These are phyloP conservation scores for Allium cepa DNA, from an alignment of 106 monocot species.

Conservation along the genomic window DNA sequence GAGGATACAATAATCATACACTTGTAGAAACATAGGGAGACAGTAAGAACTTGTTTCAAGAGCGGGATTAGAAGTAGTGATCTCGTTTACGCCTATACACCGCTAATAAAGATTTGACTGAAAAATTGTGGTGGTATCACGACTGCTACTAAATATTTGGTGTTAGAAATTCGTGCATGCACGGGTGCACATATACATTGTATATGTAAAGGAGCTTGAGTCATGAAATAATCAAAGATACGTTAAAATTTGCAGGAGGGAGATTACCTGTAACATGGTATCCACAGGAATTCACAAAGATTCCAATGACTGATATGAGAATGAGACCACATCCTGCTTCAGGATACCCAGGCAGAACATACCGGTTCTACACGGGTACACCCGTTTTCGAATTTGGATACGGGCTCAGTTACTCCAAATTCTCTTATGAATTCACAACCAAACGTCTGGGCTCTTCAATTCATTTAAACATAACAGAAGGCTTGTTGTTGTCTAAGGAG, in stretches of 20 bases:
- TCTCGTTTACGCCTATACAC: no score
- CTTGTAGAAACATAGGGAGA: no score
- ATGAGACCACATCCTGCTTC: slow-evolving; percentile 8
- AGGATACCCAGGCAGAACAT: slow-evolving; percentile 16
- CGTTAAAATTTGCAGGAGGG: slow-evolving; percentile 9
- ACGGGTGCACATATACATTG: neutral
- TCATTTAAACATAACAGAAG: neutral
- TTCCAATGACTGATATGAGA: slow-evolving; percentile 9
- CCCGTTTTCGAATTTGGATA: slow-evolving; percentile 5
- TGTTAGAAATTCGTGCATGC: neutral
- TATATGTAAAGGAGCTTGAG: no score
- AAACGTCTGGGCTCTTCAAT: neutral
- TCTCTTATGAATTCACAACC: neutral
- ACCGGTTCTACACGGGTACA: slow-evolving; percentile 15
- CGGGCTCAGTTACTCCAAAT: slow-evolving; percentile 15
- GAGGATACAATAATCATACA: no score
- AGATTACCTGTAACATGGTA: slow-evolving; percentile 17
- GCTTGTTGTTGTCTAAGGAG: slow-evolving; percentile 1
- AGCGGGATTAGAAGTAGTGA: no score
- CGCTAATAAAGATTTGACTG: no score
- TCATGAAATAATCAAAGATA: neutral
- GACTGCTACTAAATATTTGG: neutral
- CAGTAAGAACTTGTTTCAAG: no score
- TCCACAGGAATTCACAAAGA: neutral
- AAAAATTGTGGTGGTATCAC: no score